A percentile compares a stretch with the other conserved stretches of the same genome.
Evolutionary conservation across 345 rosid species (phyloP).

Genomic region (Hypericum perforatum): DNA sequence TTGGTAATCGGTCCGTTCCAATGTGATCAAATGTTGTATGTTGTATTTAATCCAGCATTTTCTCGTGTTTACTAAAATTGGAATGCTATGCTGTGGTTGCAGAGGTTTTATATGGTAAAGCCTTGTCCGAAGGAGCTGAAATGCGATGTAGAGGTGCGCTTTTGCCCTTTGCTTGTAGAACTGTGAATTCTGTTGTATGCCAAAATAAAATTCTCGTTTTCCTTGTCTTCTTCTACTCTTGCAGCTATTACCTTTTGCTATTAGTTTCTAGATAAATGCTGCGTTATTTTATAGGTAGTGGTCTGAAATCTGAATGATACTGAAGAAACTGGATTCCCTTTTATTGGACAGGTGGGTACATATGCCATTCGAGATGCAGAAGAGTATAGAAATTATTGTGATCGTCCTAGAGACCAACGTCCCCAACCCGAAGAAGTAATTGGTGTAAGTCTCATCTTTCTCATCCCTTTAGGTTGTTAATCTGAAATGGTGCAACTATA

Average conservation of each 20-base stretch:
- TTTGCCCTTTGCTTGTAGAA: neutral
- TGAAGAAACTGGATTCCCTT: neutral
- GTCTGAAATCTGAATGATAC: too few species aligned
- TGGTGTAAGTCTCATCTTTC: constrained; percentile 42
- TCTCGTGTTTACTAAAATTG: neutral
- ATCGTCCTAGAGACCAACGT: constrained; percentile 75
- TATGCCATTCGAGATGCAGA: constrained; percentile 78
- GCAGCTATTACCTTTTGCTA: neutral
- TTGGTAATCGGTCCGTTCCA: too few species aligned
- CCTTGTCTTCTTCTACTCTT: neutral
- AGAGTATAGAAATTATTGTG: constrained; percentile 83
- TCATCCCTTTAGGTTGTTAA: neutral
- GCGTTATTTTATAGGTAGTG: neutral
- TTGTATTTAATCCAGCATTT: neutral
- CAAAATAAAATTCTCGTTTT: too few species aligned
- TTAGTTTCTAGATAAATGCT: neutral
- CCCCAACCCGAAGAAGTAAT: constrained; percentile 84
- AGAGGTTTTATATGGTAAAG: constrained; percentile 85
- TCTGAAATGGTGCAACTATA: too few species aligned
- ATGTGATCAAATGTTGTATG: too few species aligned
- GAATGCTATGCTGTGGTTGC: constrained; percentile 9
- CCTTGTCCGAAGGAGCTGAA: constrained; percentile 86
- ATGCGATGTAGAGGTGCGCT: constrained; percentile 82
- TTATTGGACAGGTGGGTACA: constrained; percentile 45
- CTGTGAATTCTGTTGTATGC: neutral